Base-by-base conservation (phyloP, 176 grass and related monocot species). In the Carex scoparia region DNA sequence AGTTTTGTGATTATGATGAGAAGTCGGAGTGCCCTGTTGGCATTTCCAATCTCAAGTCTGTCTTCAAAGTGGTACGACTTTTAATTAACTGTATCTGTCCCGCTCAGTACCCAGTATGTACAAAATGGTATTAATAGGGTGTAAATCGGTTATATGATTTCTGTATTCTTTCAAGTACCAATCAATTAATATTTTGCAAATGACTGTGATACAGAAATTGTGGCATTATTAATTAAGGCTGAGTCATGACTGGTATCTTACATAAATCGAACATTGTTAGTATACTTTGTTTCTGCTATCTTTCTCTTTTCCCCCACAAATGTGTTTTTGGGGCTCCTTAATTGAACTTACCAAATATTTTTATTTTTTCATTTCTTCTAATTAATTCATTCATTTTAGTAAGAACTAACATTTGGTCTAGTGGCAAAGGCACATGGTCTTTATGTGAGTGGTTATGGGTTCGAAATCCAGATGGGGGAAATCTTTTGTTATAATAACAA, bases 1-100 rank as follows among this genome's bases (percentile, higher is more conserved):
- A 98, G 57, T 94, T 94, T 89, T 88, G 80, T 64, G 95, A 98
- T 9, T 98, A 98, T 30, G 95, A 98, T 79, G 95, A 98, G 80
- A 98, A 94, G 82, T 93, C 88, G 30, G 86, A 88, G 57, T 94
- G 88, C 67, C 95, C 92, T 56, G 95, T 98, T 56, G 83, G 86
- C 53, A 14, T 94, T 86, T 88, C 86, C 78, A 93, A 98, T 67
- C 81, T 98, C 65, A 62, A 90, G 69, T 85, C 90, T 75, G 49
- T 65, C 86, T 94, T 98, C 86, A 93, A 88, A 94, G 95, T 94
- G 95, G 95, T 98, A 91, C 51, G 56, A 67, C 56, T 12, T 80
- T 62, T 79, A 56, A 27, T 79, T 58, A 53, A 53, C 18, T 74
- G 46, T 54, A 58, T 79, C 53, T 35, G n/a, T 79, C 74, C 33